phyloP scores from a whole-genome alignment of 1,139 yeast species.

The Neolecta irregularis region DNA sequence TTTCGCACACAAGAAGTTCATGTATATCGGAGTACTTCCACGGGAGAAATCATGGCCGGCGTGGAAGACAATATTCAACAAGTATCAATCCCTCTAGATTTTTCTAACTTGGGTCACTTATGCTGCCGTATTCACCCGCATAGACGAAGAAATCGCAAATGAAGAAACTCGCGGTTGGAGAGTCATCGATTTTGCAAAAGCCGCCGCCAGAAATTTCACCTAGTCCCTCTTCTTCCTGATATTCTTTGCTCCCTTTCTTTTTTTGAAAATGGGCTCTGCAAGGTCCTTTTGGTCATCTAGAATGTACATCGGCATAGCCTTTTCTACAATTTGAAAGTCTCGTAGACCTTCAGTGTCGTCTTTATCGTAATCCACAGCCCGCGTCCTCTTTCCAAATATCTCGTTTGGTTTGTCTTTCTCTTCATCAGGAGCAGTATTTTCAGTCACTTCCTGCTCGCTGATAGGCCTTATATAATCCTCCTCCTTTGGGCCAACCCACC shows the following conservation, averaged over 20 bases:
- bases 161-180: conserved; percentile 95
- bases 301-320: background rate
- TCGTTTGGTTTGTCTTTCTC: background rate
- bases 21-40: conserved; percentile 71
- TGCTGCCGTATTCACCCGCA: conserved; percentile 88
- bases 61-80: conserved; percentile 83
- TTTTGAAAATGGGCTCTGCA: background rate
- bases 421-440: background rate
- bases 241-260: background rate
- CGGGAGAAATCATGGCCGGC: conserved; percentile 94
- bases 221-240: background rate
- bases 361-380: background rate
- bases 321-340: conserved; percentile 1
- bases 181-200: conserved; percentile 65
- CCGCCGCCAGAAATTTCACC: background rate
- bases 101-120: too few species aligned
- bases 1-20: conserved; percentile 96
- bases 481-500: background rate
- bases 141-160: conserved; percentile 83
- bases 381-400: background rate
- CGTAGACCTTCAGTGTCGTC: conserved; percentile 3
- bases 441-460: background rate
- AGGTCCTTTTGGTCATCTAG: background rate
- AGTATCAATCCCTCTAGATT: too few species aligned
- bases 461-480: too few species aligned